Conservation (phyloP, 1,284 basidiomycete species). For the Phylloporus gajari region DNA sequence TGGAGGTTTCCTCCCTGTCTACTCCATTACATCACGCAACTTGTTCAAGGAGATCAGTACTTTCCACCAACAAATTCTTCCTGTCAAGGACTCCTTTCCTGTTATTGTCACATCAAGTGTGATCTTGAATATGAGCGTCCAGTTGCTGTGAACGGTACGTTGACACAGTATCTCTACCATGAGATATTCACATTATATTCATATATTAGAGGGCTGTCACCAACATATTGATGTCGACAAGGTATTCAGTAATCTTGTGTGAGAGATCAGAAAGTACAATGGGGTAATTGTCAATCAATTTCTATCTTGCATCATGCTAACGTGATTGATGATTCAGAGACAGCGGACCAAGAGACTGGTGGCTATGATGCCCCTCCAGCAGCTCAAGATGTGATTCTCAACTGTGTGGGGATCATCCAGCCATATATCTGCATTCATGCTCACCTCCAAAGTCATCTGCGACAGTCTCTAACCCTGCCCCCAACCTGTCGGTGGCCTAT, state of each 20-base stretch:
- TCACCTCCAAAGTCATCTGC: no score
- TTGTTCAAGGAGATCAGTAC: slow-evolving; percentile 98
- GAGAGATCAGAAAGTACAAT: slow-evolving; percentile 97
- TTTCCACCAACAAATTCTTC: slow-evolving; percentile 97
- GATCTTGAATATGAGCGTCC: slow-evolving; percentile 98
- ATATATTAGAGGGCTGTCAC: slow-evolving; percentile 88
- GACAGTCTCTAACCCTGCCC: no score
- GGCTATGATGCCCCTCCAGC: no score
- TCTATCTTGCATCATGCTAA: slow-evolving; percentile 12
- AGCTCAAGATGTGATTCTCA: no score
- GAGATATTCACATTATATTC: slow-evolving; percentile 1
- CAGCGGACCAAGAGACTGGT: slow-evolving; percentile 54
- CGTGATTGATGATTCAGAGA: slow-evolving; percentile 45
- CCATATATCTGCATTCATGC: no score
- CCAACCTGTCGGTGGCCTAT: no score
- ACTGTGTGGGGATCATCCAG: no score
- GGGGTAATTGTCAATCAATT: slow-evolving; percentile 60
- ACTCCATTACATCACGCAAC: slow-evolving; percentile 97
- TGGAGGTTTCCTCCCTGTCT: slow-evolving; percentile 98
- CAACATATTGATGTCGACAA: slow-evolving; percentile 99
- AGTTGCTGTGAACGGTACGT: slow-evolving; percentile 92
- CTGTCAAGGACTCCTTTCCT: slow-evolving; percentile 97
- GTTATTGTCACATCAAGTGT: slow-evolving; percentile 98
- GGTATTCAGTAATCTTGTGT: slow-evolving; percentile 96
- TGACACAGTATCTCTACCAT: neutral